Evolutionary conservation across 2,329 filamentous ascomycete species (phyloP).

Genomic region (Verticillium albo-atrum): DNA sequence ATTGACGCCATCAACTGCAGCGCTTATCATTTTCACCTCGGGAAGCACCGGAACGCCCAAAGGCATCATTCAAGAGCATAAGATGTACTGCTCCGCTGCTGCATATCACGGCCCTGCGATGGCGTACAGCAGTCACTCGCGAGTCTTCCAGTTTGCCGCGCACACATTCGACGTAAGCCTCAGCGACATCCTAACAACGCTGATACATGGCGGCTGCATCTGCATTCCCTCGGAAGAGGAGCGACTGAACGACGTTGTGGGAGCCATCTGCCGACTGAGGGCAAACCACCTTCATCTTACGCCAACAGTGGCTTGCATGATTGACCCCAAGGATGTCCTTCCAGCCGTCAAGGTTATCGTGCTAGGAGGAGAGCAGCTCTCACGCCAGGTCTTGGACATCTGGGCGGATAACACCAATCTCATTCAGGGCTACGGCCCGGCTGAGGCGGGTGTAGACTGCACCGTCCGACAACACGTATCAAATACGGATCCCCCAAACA

Average conservation of each 20-base stretch:
- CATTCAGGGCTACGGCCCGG: neutral
- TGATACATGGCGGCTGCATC: constrained; percentile 30
- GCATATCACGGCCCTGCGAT: neutral
- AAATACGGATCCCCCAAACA: neutral
- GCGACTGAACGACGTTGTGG: constrained; percentile 22
- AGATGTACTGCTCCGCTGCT: neutral
- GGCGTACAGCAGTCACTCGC: neutral
- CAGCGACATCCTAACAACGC: constrained; percentile 30
- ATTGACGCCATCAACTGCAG: neutral
- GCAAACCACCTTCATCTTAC: constrained; percentile 9
- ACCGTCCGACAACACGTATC: neutral
- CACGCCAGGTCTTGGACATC: constrained; percentile 6
- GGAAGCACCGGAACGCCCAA: constrained; percentile 18
- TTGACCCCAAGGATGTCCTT: constrained; percentile 5
- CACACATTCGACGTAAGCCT: constrained; percentile 34
- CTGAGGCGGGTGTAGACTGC: neutral
- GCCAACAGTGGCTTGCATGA: constrained; percentile 6
- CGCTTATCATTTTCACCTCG: constrained; percentile 17
- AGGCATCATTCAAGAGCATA: constrained; percentile 5
- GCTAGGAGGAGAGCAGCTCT: constrained; percentile 9
- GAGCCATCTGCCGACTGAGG: neutral
- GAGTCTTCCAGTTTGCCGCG: constrained; percentile 15
- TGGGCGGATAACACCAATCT: constrained; percentile 9
- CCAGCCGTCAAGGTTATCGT: constrained; percentile 4
- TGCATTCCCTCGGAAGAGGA: constrained; percentile 31